Percentiles rank a stretch among this genome's conserved stretches.
Conservation (phyloP, 2,329 filamentous ascomycete genomes). For the Aspergillus pseudotamarii region DNA sequence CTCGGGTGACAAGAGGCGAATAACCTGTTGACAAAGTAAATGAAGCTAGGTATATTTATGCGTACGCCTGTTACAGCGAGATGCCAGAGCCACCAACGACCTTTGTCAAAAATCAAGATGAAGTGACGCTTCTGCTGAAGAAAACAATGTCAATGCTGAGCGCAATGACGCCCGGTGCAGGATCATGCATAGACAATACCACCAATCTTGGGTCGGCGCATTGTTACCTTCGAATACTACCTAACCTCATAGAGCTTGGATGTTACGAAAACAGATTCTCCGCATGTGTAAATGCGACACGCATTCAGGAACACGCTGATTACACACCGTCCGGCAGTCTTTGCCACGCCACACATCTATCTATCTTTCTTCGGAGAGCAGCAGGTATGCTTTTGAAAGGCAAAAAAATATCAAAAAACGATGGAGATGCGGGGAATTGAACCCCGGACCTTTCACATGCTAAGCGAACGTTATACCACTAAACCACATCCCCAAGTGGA, state of each 20-base stretch:
- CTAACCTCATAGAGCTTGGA: background rate
- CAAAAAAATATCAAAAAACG: background rate
- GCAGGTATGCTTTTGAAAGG: background rate
- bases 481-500: background rate
- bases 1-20: no score
- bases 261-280: background rate
- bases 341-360: no score
- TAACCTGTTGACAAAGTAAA: no score
- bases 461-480: conserved; percentile 3
- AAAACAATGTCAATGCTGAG: no score
- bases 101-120: no score
- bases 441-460: conserved; percentile 3
- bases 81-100: no score
- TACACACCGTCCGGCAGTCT: background rate
- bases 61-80: no score
- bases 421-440: conserved; percentile 3
- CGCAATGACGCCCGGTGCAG: no score
- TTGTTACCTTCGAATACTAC: background rate
- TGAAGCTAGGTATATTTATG: no score
- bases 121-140: no score
- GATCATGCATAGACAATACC: background rate
- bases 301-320: background rate
- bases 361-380: background rate
- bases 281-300: background rate
- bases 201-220: background rate